Evolutionary conservation across 176 grass and related monocot species (phyloP).

Genomic region (Oryza rufipogon): DNA sequence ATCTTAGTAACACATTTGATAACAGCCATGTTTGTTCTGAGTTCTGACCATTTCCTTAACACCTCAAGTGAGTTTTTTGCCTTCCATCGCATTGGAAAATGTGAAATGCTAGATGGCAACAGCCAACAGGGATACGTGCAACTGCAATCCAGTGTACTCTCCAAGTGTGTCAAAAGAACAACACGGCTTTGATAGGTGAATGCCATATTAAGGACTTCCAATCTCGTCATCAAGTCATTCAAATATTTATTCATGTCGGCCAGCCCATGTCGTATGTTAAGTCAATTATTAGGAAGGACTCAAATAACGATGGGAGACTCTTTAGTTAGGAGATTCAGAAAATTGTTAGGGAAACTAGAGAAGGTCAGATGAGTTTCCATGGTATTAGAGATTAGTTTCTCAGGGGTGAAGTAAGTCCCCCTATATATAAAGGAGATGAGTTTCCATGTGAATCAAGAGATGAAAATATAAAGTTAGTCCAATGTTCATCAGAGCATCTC

Average conservation of each 20-base stretch:
- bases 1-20: background rate
- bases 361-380: background rate
- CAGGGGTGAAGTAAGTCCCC: background rate
- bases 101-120: slow-evolving; percentile 9
- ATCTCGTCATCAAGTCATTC: background rate
- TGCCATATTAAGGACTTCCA: slow-evolving; percentile 17
- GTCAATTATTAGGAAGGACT: background rate
- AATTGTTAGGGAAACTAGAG: background rate
- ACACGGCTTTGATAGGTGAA: background rate
- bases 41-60: background rate
- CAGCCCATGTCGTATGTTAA: background rate
- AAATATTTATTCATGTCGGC: slow-evolving; percentile 18
- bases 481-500: background rate
- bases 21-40: background rate
- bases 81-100: slow-evolving; percentile 22
- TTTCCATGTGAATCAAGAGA: background rate
- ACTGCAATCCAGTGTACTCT: slow-evolving; percentile 3
- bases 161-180: slow-evolving; percentile 3
- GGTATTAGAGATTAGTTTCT: background rate
- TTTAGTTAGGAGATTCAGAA: background rate
- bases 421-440: background rate
- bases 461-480: background rate
- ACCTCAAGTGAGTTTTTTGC: background rate
- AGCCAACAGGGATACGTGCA: slow-evolving; percentile 34
- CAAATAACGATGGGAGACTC: background rate